Evolutionary conservation across 2,329 filamentous ascomycete genomes (phyloP).

Genomic region (Pseudogymnoascus sp.): DNA sequence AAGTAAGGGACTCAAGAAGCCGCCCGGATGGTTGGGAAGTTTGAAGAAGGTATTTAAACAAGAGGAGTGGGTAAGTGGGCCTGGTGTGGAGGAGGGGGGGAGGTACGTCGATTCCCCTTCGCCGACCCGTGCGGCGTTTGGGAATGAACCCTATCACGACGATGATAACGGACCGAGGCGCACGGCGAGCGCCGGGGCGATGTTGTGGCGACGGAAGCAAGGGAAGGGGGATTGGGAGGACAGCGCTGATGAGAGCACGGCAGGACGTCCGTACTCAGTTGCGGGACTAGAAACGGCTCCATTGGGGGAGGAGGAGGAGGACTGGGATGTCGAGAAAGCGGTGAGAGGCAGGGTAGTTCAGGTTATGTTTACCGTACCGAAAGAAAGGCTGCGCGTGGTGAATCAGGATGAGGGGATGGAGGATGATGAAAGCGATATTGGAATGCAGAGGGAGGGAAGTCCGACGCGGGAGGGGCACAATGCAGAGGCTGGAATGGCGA

Average conservation of each 20-base stretch:
- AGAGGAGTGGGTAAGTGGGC: slow-evolving; percentile 10
- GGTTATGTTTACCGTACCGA: slow-evolving; percentile 90
- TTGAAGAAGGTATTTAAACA: slow-evolving; percentile 37
- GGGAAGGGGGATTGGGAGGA: slow-evolving; percentile 45
- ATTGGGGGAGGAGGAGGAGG: slow-evolving; percentile 36
- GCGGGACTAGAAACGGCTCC: slow-evolving; percentile 17
- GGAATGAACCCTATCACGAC: slow-evolving; percentile 16
- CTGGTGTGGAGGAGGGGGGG: background rate
- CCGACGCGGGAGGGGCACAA: slow-evolving; percentile 15
- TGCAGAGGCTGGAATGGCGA: background rate
- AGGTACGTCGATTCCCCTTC: slow-evolving; percentile 6
- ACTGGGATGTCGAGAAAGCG: slow-evolving; percentile 71
- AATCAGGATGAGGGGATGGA: slow-evolving; percentile 56
- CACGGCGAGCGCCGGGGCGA: slow-evolving; percentile 40
- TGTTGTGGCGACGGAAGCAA: slow-evolving; percentile 41
- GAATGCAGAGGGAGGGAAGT: slow-evolving; percentile 21
- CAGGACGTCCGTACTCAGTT: background rate
- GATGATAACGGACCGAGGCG: slow-evolving; percentile 31
- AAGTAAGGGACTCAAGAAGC: slow-evolving; percentile 34
- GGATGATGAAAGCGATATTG: slow-evolving; percentile 37
- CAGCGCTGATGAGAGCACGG: slow-evolving; percentile 21
- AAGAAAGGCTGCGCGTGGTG: slow-evolving; percentile 78
- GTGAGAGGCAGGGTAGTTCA: slow-evolving; percentile 66
- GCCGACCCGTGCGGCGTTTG: slow-evolving; percentile 15
- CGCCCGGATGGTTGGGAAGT: slow-evolving; percentile 61